These are phyloP conservation scores for Penicillium fuscoglaucum DNA, from an alignment of 2,329 filamentous ascomycete genomes.

Conservation along the genomic window DNA sequence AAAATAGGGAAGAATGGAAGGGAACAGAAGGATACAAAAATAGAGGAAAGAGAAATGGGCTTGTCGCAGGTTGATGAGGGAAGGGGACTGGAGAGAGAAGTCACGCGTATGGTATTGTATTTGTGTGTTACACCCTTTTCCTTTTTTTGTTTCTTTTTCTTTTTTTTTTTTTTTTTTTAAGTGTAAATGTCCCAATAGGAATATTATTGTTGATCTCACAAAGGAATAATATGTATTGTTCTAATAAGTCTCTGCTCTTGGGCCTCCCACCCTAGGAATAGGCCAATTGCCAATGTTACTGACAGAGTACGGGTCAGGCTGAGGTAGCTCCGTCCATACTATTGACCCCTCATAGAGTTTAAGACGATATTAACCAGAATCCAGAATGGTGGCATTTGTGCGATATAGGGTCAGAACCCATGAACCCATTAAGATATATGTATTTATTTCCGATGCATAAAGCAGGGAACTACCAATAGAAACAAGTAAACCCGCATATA, in stretches of 20 bases:
- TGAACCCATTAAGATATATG: background rate
- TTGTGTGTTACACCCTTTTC: conserved; percentile 8
- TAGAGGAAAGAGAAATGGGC: conserved; percentile 7
- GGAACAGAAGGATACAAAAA: conserved; percentile 10
- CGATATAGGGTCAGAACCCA: conserved; percentile 3
- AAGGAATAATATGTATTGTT: background rate
- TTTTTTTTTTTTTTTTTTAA: background rate
- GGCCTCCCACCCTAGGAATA: background rate
- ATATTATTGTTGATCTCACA: background rate
- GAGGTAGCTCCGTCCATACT: conserved; percentile 5
- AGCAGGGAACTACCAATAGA: conserved; percentile 4
- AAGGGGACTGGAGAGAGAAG: background rate
- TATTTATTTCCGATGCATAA: background rate
- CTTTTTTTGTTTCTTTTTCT: no score
- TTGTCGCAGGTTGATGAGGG: conserved; percentile 10
- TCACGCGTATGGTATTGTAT: conserved; percentile 16
- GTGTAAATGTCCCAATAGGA: background rate
- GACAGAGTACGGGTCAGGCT: conserved; percentile 8
- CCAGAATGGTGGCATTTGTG: background rate
- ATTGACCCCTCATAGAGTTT: conserved; percentile 4
- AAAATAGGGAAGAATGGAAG: conserved; percentile 1
- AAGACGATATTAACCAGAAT: background rate
- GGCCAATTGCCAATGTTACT: conserved; percentile 2
- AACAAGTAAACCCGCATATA: background rate
- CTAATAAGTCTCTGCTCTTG: background rate